Evolutionary conservation across 2,329 filamentous ascomycete species (phyloP).

Genomic region (Penicillium sp.): DNA sequence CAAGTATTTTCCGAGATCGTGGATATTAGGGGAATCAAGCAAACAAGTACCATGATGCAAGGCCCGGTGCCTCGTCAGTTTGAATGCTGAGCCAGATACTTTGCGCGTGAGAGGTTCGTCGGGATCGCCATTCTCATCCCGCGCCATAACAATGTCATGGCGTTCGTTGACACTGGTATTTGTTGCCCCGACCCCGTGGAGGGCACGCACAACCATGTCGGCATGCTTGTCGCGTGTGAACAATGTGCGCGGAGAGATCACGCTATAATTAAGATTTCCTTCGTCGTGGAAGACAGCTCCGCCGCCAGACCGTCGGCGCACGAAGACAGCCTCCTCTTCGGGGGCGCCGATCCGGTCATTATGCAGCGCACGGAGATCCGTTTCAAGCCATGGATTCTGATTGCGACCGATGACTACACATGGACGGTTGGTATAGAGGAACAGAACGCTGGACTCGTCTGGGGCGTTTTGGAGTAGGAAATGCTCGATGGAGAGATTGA

Average conservation of each 20-base stretch:
- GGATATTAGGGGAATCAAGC: slow-evolving; percentile 73
- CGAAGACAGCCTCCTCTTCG: slow-evolving; percentile 55
- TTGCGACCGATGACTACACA: slow-evolving; percentile 92
- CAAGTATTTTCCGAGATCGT: slow-evolving; percentile 68
- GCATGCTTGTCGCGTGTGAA: slow-evolving; percentile 89
- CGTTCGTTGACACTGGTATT: slow-evolving; percentile 78
- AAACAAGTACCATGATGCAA: slow-evolving; percentile 94
- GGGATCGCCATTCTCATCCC: slow-evolving; percentile 27
- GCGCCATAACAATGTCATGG: slow-evolving; percentile 86
- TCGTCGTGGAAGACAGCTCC: slow-evolving; percentile 92
- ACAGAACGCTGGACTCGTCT: slow-evolving; percentile 72
- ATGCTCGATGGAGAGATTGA: slow-evolving; percentile 94
- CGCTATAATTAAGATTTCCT: slow-evolving; percentile 93
- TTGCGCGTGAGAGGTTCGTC: slow-evolving; percentile 60
- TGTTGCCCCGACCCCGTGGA: slow-evolving; percentile 52
- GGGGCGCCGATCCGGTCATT: slow-evolving; percentile 30
- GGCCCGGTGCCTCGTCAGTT: slow-evolving; percentile 76
- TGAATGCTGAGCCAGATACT: slow-evolving; percentile 92
- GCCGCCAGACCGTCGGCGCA: slow-evolving; percentile 83
- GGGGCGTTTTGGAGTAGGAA: slow-evolving; percentile 76
- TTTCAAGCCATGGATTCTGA: slow-evolving; percentile 96
- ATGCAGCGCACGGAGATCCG: slow-evolving; percentile 68
- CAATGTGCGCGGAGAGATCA: slow-evolving; percentile 73
- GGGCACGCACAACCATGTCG: slow-evolving; percentile 86
- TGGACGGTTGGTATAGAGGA: slow-evolving; percentile 85